phyloP scores from a whole-genome alignment of 225 moss, liverwort and hornwort genomes.

The Straminergon stramineum region DNA sequence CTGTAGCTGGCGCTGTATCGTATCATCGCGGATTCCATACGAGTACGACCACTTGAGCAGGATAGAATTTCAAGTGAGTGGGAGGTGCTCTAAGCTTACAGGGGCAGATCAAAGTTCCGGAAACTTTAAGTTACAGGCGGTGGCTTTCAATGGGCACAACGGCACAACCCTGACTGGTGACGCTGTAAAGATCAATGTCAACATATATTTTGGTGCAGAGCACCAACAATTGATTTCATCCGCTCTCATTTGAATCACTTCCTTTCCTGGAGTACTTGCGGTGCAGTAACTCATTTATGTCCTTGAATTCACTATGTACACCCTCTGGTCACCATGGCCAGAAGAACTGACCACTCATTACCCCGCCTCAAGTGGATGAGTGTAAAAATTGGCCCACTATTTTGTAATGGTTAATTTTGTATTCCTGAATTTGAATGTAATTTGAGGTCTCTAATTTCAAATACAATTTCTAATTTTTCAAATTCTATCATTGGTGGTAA shows the following conservation, averaged over 20 bases:
- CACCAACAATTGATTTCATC: background rate
- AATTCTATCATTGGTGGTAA: background rate
- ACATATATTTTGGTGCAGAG: background rate
- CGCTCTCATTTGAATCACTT: background rate
- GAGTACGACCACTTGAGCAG: background rate
- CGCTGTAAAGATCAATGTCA: background rate
- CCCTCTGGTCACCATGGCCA: background rate
- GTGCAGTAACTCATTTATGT: background rate
- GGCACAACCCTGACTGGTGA: background rate
- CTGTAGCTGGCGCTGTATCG: background rate
- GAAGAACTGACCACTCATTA: background rate
- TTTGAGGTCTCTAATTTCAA: background rate
- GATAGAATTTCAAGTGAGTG: background rate
- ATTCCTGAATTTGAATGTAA: background rate
- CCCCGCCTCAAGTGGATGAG: background rate
- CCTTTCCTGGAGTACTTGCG: background rate
- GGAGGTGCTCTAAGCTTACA: background rate
- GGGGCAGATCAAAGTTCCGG: background rate
- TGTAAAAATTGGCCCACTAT: no score
- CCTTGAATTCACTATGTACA: background rate
- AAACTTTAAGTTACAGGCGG: background rate
- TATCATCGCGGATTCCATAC: no score
- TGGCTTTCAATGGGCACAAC: background rate
- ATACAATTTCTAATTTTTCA: no score
- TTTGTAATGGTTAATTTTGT: background rate